Conservation (phyloP, 2,329 filamentous ascomycete genomes). For the Venturia oleaginea region DNA sequence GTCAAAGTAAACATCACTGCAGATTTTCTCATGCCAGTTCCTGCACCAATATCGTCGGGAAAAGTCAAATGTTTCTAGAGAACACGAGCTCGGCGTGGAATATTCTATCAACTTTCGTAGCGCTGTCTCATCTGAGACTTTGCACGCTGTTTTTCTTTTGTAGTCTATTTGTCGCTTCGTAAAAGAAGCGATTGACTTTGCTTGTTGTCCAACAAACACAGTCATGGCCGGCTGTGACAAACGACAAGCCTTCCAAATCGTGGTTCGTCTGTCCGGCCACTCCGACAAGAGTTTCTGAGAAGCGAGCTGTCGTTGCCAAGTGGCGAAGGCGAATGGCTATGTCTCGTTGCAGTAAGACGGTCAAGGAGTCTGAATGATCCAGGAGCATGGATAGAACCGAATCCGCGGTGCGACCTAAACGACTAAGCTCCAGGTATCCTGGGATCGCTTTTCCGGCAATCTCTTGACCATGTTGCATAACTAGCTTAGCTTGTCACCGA, state of each 20-base stretch:
- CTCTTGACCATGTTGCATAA: not conserved
- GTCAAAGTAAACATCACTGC: not conserved
- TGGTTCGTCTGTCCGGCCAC: not conserved
- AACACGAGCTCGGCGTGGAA: not conserved
- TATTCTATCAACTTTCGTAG: not conserved
- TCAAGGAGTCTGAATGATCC: not conserved
- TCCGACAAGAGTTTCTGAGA: not conserved
- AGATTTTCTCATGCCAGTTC: not conserved
- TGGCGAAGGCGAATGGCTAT: not conserved
- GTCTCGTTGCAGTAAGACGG: not conserved
- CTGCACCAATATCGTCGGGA: not conserved
- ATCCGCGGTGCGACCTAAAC: not conserved
- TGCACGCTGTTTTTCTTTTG: not conserved
- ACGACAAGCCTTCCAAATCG: not conserved
- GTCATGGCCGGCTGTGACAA: not conserved
- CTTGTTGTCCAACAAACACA: not conserved
- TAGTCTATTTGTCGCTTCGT: not conserved
- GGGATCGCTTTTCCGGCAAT: slow-evolving; percentile 2
- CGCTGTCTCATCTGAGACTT: not conserved
- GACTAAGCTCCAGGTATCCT: not conserved
- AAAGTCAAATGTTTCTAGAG: not conserved
- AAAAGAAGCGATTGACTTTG: not conserved
- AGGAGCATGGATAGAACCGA: not conserved
- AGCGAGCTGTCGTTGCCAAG: not conserved
- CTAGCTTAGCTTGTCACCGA: not conserved